phyloP scores from a whole-genome alignment of 148 eudicot genomes.

The Gaultheria prostrata region DNA sequence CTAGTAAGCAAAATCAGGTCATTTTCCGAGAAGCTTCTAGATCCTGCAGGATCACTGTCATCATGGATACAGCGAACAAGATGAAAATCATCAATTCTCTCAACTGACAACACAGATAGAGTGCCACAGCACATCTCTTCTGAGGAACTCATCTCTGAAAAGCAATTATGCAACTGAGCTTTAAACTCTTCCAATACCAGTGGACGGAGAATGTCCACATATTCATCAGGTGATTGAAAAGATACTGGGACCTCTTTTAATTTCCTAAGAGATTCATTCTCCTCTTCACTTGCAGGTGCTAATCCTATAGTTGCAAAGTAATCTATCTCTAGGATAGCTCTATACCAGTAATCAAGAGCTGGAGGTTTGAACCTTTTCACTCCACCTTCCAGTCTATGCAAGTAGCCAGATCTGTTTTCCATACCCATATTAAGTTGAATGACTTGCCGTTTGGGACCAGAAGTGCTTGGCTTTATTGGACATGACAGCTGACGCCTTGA shows the following conservation, averaged over 20 bases:
- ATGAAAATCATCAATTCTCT: slow-evolving; percentile 95
- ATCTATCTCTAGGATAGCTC: slow-evolving; percentile 80
- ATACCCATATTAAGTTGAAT: slow-evolving; percentile 72
- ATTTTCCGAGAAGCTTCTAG: slow-evolving; percentile 67
- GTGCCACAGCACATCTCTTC: slow-evolving; percentile 77
- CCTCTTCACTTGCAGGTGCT: slow-evolving; percentile 49
- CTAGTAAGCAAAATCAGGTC: slow-evolving; percentile 80
- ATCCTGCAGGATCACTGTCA: slow-evolving; percentile 41
- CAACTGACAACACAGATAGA: slow-evolving; percentile 87
- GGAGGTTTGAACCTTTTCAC: slow-evolving; percentile 73
- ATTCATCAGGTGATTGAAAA: slow-evolving; percentile 77
- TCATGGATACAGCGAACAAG: slow-evolving; percentile 88
- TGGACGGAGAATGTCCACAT: slow-evolving; percentile 82
- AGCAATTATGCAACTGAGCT: slow-evolving; percentile 85
- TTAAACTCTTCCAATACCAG: slow-evolving; percentile 92
- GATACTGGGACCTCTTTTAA: slow-evolving; percentile 82
- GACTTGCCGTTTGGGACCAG: slow-evolving; percentile 78
- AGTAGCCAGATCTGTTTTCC: slow-evolving; percentile 47
- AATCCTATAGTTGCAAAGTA: slow-evolving; percentile 82
- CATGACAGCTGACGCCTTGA: slow-evolving; percentile 46
- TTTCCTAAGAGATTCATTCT: slow-evolving; percentile 35
- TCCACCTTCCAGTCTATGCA: slow-evolving; percentile 51
- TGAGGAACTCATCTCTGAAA: slow-evolving; percentile 65
- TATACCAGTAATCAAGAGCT: slow-evolving; percentile 86
- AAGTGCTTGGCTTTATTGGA: slow-evolving; percentile 35